These are phyloP conservation scores for Flaveria floridana DNA, from an alignment of 140 eudicot species.

Conservation along the genomic window DNA sequence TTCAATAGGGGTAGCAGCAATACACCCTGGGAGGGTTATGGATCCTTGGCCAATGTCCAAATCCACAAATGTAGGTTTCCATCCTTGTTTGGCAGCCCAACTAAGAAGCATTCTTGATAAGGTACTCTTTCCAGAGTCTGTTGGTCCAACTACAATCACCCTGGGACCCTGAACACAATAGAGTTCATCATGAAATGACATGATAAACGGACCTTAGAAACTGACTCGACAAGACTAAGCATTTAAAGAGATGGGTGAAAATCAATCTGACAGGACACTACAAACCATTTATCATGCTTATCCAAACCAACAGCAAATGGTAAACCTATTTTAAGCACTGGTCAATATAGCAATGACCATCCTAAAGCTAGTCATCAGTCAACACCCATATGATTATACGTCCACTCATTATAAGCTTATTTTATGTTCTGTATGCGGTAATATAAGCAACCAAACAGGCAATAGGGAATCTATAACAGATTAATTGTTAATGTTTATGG, in stretches of 20 bases:
- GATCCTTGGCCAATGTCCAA: constrained; percentile 96
- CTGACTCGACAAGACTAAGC: neutral
- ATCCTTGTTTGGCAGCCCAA: constrained; percentile 98
- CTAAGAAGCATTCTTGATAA: constrained; percentile 98
- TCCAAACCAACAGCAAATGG: neutral
- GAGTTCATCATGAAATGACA: constrained; percentile 7
- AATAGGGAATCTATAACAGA: neutral
- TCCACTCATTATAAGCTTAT: neutral
- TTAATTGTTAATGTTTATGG: neutral
- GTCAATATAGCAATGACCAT: neutral
- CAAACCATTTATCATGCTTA: neutral
- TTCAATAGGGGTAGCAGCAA: constrained; percentile 94
- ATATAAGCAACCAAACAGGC: neutral
- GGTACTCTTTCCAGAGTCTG: constrained; percentile 97
- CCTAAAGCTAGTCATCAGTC: neutral
- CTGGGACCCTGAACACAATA: constrained; percentile 69
- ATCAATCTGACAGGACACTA: neutral
- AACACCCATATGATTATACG: constrained; percentile 13
- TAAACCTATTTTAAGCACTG: neutral
- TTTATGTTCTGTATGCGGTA: neutral
- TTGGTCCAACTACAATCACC: constrained; percentile 95
- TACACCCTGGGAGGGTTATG: constrained; percentile 79
- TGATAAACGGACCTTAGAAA: neutral
- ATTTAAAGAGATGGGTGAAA: neutral
- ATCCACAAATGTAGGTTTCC: constrained; percentile 98